Evolutionary conservation across 495 filamentous ascomycete species (phyloP).

Genomic region (Annulohypoxylon maeteangense): DNA sequence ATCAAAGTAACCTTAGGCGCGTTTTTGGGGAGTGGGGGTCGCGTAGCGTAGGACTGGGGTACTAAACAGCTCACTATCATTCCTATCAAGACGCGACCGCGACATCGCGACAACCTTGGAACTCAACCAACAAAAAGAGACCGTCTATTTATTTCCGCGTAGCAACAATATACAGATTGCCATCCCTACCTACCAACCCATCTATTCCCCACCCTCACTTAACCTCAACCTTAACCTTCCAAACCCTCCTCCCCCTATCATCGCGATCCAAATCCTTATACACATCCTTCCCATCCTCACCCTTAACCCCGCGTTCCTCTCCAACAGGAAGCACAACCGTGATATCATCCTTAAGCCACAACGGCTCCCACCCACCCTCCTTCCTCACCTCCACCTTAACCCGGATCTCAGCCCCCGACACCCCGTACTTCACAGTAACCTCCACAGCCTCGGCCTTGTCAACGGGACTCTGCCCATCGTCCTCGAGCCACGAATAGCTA

Average conservation of each 20-base stretch:
- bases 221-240: conserved; percentile 36
- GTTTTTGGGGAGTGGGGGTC: too few species aligned
- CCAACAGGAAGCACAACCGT: conserved; percentile 63
- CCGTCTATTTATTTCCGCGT: not conserved
- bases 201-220: not conserved
- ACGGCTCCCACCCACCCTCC: conserved; percentile 55
- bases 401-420: conserved; percentile 49
- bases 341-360: conserved; percentile 61
- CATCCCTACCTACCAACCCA: not conserved
- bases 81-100: not conserved
- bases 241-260: conserved; percentile 38
- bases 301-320: conserved; percentile 59
- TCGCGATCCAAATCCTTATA: conserved; percentile 41
- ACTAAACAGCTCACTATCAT: too few species aligned
- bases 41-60: too few species aligned
- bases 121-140: not conserved
- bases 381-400: conserved; percentile 55
- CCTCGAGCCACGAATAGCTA: conserved; percentile 67
- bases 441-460: conserved; percentile 57
- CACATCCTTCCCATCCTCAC: conserved; percentile 40
- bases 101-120: too few species aligned
- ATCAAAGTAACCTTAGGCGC: too few species aligned
- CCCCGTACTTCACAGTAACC: conserved; percentile 58
- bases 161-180: not conserved
- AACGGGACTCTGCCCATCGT: conserved; percentile 67